These are phyloP conservation scores for Exophiala mesophila DNA, from an alignment of 2,329 filamentous ascomycete genomes.

Conservation along the genomic window DNA sequence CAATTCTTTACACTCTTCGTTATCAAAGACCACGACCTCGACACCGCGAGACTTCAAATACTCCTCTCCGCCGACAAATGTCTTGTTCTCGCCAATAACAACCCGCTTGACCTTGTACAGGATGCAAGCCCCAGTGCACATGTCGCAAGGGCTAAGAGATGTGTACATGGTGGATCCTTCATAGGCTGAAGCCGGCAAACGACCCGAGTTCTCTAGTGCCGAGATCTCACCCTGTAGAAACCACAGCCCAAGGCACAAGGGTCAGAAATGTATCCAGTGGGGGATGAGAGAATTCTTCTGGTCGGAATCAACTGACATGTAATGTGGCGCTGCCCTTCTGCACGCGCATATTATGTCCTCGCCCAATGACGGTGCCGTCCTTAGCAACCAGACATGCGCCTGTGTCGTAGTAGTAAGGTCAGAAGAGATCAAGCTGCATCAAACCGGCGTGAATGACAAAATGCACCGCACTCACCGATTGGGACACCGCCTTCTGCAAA, in stretches of 20 bases:
- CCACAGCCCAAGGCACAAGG: conserved; percentile 1
- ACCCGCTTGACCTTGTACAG: conserved; percentile 70
- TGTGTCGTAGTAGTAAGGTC: too few relatives aligned
- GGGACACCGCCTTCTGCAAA: conserved; percentile 55
- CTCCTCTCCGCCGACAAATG: conserved; percentile 67
- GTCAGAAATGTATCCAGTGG: neutral
- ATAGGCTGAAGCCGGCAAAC: conserved; percentile 64
- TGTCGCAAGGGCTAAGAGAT: conserved; percentile 72
- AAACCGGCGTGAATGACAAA: too few relatives aligned
- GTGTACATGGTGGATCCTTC: conserved; percentile 76
- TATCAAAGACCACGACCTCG: conserved; percentile 67
- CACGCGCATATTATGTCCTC: conserved; percentile 70
- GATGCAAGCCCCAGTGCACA: conserved; percentile 75
- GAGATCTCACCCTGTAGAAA: conserved; percentile 65
- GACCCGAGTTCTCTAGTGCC: conserved; percentile 68
- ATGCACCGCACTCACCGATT: conserved; percentile 34
- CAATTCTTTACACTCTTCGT: conserved; percentile 59
- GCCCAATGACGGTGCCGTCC: conserved; percentile 65
- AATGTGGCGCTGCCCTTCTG: conserved; percentile 67
- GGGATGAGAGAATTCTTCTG: too few relatives aligned
- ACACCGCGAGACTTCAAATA: conserved; percentile 64
- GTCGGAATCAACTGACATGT: conserved; percentile 56
- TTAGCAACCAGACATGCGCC: conserved; percentile 59
- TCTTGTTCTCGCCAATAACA: conserved; percentile 73
- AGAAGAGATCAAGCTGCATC: too few relatives aligned